Conservation (phyloP, 129 eudicot species). For the Saposhnikovia divaricata region DNA sequence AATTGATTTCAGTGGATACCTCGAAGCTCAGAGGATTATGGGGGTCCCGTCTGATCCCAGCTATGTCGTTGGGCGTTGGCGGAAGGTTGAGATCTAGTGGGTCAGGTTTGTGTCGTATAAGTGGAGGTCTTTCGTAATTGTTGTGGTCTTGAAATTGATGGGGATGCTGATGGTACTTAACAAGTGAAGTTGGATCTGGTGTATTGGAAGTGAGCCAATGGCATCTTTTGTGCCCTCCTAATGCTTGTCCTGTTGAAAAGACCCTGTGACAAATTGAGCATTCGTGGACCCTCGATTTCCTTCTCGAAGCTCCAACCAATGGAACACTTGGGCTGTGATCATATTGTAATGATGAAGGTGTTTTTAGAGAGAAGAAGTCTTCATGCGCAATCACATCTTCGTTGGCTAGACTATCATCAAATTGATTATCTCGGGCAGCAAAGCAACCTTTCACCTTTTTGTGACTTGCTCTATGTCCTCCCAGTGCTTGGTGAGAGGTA, state of each 20-base stretch:
- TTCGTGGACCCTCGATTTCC: slow-evolving; percentile 72
- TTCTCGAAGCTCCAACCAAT: slow-evolving; percentile 35
- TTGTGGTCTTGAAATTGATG: slow-evolving; percentile 33
- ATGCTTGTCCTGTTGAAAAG: slow-evolving; percentile 80
- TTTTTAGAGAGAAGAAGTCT: slow-evolving; percentile 36
- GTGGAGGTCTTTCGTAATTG: slow-evolving; percentile 21
- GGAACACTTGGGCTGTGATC: slow-evolving; percentile 38
- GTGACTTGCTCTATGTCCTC: slow-evolving; percentile 94
- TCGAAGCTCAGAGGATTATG: slow-evolving; percentile 47
- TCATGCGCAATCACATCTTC: slow-evolving; percentile 47
- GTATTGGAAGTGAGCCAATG: slow-evolving; percentile 88
- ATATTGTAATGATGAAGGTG: slow-evolving; percentile 22
- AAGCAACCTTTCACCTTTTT: slow-evolving; percentile 8
- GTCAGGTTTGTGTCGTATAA: slow-evolving; percentile 25
- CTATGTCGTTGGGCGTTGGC: slow-evolving; percentile 26
- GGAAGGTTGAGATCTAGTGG: slow-evolving; percentile 58
- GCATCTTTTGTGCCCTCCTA: slow-evolving; percentile 91
- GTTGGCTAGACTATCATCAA: slow-evolving; percentile 31
- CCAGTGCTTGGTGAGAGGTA: slow-evolving; percentile 88
- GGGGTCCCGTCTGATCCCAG: slow-evolving; percentile 36
- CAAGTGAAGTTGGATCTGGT: slow-evolving; percentile 37
- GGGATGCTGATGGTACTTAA: slow-evolving; percentile 22
- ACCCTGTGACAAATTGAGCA: slow-evolving; percentile 79
- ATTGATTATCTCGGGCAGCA: slow-evolving; percentile 16
- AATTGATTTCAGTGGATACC: slow-evolving; percentile 59